Evolutionary conservation across 176 grass and related monocot species (phyloP).

Genomic region (Phyllostachys edulis): DNA sequence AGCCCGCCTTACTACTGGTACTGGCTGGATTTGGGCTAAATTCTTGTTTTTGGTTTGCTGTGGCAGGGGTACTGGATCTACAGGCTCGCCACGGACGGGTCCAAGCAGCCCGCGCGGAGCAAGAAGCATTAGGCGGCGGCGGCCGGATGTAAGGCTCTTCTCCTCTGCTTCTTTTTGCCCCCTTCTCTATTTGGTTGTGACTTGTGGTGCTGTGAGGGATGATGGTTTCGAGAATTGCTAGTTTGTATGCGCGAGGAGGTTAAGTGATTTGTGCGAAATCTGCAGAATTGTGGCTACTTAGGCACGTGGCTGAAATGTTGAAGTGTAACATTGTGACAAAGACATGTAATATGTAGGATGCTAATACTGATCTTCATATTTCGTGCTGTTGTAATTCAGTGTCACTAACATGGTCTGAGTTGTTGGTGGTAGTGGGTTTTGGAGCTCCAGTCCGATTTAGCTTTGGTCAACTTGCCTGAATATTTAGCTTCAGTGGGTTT

Average conservation of each 20-base stretch:
- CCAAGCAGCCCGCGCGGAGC: constrained; percentile 60
- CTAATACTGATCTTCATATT: background rate
- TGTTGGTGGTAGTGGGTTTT: background rate
- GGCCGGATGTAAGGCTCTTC: constrained; percentile 11
- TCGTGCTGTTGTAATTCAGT: background rate
- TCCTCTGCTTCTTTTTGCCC: background rate
- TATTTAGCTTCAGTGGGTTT: too few species aligned
- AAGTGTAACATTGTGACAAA: background rate
- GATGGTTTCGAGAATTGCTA: background rate
- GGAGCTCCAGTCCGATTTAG: background rate
- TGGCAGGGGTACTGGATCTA: constrained; percentile 94
- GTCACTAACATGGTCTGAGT: background rate
- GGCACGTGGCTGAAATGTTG: background rate
- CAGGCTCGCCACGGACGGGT: constrained; percentile 68
- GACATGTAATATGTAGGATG: background rate
- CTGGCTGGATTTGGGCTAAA: background rate
- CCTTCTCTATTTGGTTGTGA: background rate
- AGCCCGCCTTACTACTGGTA: background rate
- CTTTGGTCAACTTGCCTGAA: background rate
- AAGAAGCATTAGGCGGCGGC: constrained; percentile 58
- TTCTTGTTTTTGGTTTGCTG: background rate
- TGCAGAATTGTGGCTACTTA: background rate
- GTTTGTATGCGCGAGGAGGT: background rate
- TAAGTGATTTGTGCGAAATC: background rate
- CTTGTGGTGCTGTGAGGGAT: background rate